These are phyloP conservation scores for Penicillium sp. DNA, from an alignment of 2,329 filamentous ascomycete genomes.

Conservation along the genomic window DNA sequence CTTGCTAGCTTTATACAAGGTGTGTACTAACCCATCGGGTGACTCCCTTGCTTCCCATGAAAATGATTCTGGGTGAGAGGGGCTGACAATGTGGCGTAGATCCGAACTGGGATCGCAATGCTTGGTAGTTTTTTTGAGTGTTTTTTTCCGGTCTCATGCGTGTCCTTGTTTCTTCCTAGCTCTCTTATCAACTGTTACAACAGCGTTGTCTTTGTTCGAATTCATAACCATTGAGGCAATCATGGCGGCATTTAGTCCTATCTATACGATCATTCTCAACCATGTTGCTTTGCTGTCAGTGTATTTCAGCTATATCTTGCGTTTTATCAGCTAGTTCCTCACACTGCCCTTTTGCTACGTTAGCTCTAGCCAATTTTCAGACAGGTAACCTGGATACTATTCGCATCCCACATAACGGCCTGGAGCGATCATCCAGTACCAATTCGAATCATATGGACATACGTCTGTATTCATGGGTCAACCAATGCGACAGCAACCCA, in stretches of 20 bases:
- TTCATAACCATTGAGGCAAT: constrained; percentile 5
- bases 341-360: background rate
- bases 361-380: background rate
- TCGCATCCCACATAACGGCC: background rate
- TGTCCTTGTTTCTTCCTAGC: constrained; percentile 8
- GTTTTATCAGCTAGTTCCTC: background rate
- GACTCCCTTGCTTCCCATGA: constrained; percentile 6
- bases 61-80: background rate
- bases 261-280: constrained; percentile 2
- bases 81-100: constrained; percentile 37
- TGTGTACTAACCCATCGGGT: constrained; percentile 39
- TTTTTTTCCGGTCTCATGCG: constrained; percentile 7
- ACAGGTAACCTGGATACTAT: background rate
- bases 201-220: constrained; percentile 13
- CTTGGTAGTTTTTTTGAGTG: constrained; percentile 62
- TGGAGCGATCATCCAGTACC: background rate
- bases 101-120: constrained; percentile 81
- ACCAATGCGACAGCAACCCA: background rate
- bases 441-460: background rate
- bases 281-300: constrained; percentile 6
- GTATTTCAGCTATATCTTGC: background rate
- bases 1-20: constrained; percentile 96
- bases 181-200: constrained; percentile 1
- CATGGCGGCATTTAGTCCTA: constrained; percentile 3
- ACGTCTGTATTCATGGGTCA: background rate